Base-by-base conservation (phyloP, 164 flowering plant species). In the Kingdonia uniflora region DNA sequence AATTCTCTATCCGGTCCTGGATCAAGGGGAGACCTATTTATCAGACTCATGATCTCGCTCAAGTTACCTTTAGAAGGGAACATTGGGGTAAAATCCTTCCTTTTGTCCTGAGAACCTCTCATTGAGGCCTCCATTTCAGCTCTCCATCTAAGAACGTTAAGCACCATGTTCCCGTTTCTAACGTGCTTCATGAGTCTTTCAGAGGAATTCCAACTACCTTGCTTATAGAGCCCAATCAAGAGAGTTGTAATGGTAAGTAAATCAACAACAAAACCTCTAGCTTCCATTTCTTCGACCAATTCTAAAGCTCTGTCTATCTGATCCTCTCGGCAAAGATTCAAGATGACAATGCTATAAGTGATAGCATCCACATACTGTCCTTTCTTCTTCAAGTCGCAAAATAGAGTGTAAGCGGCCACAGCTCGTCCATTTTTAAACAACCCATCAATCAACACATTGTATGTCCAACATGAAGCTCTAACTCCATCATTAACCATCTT, bases 261-360 rank as follows among this genome's bases (percentile, higher is more conserved):
- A 74, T 87, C 97, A 39, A 94, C 95, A 47, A 63, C 76, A 63
- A 84, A 81, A 7, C 95, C 95, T 67, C 92, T 74, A 8, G 58
- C 71, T 64, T 84, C 92, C 97, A 94, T 94, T 66, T 94, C 99
- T 50, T 86, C 87, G 45, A 79, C 89, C 66, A 88, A 56, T 13
- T 60, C 56, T 10, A 88, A 59, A 13, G 96, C 91, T 56, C 71
- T 83, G 59, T 79, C 86, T 20, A 89, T 62, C 59, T 55, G 71
- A 20, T 73, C 77, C 67, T 84, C 95, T 65, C 63, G 75, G 59
- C 87, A 77, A 14, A 82, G 73, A 57, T 81, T 84, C 65, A 73
- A 54, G 23, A 75, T 69, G 49, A 94, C 82, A 69, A 89, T 87
- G 75, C 95, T 83, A 61, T 80, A 89, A 8, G 86, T 76, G 33